Base-by-base conservation (phyloP, 805 yeast genomes). In the Zygoascus bituminiphila region DNA sequence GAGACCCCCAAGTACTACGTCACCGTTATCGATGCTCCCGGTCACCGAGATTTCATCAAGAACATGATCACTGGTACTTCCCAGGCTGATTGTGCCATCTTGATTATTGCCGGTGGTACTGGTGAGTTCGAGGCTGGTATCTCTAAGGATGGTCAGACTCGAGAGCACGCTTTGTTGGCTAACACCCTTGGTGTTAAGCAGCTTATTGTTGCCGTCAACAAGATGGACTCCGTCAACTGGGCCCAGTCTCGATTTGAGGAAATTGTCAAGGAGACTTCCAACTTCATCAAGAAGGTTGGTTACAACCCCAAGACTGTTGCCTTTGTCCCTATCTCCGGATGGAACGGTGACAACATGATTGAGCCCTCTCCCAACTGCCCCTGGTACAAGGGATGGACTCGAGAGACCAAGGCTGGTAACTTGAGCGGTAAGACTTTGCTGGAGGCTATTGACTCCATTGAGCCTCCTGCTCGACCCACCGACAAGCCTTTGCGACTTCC, bases 121-220 rank as follows among this genome's bases (percentile, higher is more conserved):
- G 93, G 93, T 84, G 95, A 86, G 73, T 86, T 85, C 80, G 95
- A 85, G 78, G 89, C 94, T 65, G 95, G 94, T 76, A 86, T 86
- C 78, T 84, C 93, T 68, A 78, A 84, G 80, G 94, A 85, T 66
- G 95, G 95, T 71, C 95, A 85, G 77, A 86, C 95, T 73, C 85
- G 94, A 84, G 95, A 86, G 76, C 94, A 84, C 79, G 94, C 95
- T 69, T 77, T 85, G 60, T 78, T 85, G 68, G 91, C 94, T 67
- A 82, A 72, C 84, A 84, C 94, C 69, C 78, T 86, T 65, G 95
- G 95, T 77, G 93, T 85, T 60, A 79, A 72, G 61, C 91, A 84
- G 73, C 77, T 85, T 70, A 82, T 85, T 68, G 89, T 85, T 73
- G 94, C 93, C 64, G 79, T 84, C 75, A 85, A 85, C 88, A 85